Evolutionary conservation across 768 basidiomycete species (phyloP).

Genomic region (Hydnum rufescens): DNA sequence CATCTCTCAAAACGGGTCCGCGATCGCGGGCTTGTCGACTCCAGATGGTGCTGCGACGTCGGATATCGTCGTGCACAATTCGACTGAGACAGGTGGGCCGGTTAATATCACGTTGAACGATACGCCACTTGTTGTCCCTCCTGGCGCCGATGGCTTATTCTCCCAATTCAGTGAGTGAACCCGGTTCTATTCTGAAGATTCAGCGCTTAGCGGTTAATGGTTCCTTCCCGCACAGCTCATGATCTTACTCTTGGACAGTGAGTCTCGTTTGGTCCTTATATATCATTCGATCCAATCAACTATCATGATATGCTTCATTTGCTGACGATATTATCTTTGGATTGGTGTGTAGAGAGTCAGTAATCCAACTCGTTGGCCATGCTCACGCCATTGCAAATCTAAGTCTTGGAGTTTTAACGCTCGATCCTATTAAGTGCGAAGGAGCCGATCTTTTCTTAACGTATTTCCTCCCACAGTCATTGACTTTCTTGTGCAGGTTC

Average conservation of each 20-base stretch:
- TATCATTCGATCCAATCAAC: too few relatives aligned
- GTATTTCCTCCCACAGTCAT: too few relatives aligned
- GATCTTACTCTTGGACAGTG: too few relatives aligned
- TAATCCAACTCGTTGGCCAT: neutral
- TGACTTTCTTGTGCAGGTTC: too few relatives aligned
- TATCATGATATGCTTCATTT: too few relatives aligned
- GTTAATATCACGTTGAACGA: neutral
- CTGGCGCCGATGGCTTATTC: neutral
- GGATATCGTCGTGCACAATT: neutral
- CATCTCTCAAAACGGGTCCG: neutral
- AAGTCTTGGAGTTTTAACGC: neutral
- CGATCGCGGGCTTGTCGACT: neutral
- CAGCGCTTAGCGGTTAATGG: neutral
- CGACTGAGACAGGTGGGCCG: neutral
- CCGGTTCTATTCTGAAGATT: neutral
- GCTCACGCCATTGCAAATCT: neutral
- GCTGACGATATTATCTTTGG: too few relatives aligned
- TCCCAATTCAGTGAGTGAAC: too few relatives aligned
- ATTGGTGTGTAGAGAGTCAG: too few relatives aligned
- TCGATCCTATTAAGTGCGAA: neutral
- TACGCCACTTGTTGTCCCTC: neutral
- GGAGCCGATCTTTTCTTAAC: too few relatives aligned
- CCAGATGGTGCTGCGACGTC: neutral
- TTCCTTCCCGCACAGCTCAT: too few relatives aligned
- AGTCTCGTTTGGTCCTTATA: too few relatives aligned